Base-by-base conservation (phyloP, 2,329 filamentous ascomycete species). In the Penicillium sp. region DNA sequence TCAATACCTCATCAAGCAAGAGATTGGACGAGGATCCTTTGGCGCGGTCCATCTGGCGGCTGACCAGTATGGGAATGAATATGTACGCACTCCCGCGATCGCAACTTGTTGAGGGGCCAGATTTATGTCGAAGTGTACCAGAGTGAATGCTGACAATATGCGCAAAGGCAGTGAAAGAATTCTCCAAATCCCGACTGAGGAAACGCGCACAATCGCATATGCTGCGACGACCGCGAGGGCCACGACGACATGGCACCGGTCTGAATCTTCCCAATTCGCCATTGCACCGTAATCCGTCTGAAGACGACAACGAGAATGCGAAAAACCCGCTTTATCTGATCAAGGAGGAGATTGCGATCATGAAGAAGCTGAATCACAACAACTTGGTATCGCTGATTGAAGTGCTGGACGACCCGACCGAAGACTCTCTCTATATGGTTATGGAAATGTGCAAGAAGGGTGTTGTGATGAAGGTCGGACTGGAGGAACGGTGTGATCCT, bases 401-500 rank as follows among this genome's bases (percentile, higher is more conserved):
- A 76, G 95, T 99, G 3, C 80, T 99, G 51, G 95, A 98, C 72
- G 95, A 98, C 70, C 93, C 95, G 0, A 88, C 93, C 48, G 92
- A 97, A 71, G 95, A 99, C 74, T 96, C 93, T 3, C 78, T 99
- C 13, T 99, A 97, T 77, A 98, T 99, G 91, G 95, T 99, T 22
- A 84, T 99, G 74, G 95, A 99, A 74, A 96, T 97, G 91, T 99
- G 95, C 79, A 95, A 96, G 71, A 97, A 97, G 74, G 95, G 95
- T 1, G 93, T 97, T 22, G 86, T 97, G 51, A 98, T 98, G 93
- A 93, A 93, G 69, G 91, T 99, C 54, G 91, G 91, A 3, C 78
- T 98, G n/a, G 89, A 90, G 57, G 89, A 96, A 67, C 81, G 84
- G 56, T 90, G 91, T 19, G 86, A 89, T 59, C 93, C 95, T 0